Evolutionary conservation across 1,139 yeast genomes (phyloP), one percentile per base, ranked within the genome.

Genomic region (Scheffersomyces illinoinensis): DNA sequence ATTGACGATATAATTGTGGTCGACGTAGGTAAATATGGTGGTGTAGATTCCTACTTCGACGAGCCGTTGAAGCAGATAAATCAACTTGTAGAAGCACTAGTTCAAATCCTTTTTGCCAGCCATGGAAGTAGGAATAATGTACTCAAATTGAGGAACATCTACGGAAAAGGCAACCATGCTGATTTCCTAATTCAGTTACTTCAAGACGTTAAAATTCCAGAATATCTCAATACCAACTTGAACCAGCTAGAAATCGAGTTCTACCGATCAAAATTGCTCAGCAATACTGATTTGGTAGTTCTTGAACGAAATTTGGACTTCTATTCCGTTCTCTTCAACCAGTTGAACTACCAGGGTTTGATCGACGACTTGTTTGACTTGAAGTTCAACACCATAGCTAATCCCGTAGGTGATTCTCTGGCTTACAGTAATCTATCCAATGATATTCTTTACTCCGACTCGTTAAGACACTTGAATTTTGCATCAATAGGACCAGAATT

Each of bases 311-410:
- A 87, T 58, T 71, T 88, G 47, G 99, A 95, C 73, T 81, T 85
- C 54, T 70, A 89, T 6, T 86, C 97, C 0, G 88, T 93, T 1
- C 68, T 91, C 17, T 75, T 92, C 61, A 86, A 88, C 47, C 98
- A 95, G 67, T 75, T 93, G 64, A 90, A 92, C 2, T 95, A 93
- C 69, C 82, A 85, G 47, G 99, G 99, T 0, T 77, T 95, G 17
- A 78, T 93, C 23, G 93, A 91, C 69, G 97, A 93, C 68, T 72
- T 87, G 24, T 81, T 87, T 65, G 85, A 83, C 4, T 75, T 87
- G 39, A 84, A 85, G 56, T 76, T 81, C 53, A 77, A 85, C 10
- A 74, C 77, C 33, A 64, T 82, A 10, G 75, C 79, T 3, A 65
- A 71, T 8, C 64, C 72, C 8, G 76, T 67, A 7, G 69, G 66